Conservation (phyloP, 2,329 filamentous ascomycete genomes). For the Calonectria multiphialidica region DNA sequence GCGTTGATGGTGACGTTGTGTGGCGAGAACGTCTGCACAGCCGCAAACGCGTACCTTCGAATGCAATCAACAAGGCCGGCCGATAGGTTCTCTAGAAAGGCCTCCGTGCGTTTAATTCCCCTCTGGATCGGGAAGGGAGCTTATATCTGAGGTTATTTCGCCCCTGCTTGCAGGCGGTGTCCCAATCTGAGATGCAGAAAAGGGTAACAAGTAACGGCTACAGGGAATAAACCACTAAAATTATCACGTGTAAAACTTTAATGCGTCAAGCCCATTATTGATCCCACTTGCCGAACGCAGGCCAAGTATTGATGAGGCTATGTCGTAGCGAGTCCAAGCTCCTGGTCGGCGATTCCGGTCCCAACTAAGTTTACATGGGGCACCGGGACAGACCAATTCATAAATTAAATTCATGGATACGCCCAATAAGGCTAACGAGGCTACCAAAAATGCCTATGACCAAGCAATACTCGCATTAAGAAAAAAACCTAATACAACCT, state of each 20-base stretch:
- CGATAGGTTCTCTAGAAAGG: not conserved
- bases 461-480: no score
- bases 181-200: no score
- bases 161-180: not conserved
- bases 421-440: no score
- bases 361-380: not conserved
- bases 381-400: not conserved
- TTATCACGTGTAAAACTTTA: not conserved
- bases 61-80: not conserved
- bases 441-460: no score
- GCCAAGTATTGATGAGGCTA: no score
- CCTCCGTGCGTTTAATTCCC: not conserved
- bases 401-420: not conserved
- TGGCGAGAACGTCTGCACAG: not conserved
- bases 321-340: not conserved
- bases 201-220: no score
- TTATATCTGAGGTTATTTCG: constrained; percentile 1
- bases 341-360: not conserved
- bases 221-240: not conserved
- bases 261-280: not conserved
- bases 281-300: not conserved
- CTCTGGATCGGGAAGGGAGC: not conserved
- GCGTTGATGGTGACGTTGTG: no score
- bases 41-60: not conserved
- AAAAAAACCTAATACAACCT: no score